These are phyloP conservation scores for Glycyrrhiza uralensis DNA, from an alignment of 306 rosid species.

Conservation along the genomic window DNA sequence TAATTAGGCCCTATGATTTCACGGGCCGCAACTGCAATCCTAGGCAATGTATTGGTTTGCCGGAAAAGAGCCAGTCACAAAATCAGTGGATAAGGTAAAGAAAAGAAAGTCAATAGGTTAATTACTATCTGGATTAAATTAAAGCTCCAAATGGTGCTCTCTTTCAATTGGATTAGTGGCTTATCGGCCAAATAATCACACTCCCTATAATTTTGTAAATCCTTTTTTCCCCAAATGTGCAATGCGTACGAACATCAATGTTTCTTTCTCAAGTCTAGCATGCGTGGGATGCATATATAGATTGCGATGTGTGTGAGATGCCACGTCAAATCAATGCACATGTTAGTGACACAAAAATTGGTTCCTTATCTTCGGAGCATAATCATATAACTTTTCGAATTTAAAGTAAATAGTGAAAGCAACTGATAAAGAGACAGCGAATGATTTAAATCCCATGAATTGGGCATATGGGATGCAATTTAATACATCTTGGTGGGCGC, in stretches of 20 bases:
- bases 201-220: neutral
- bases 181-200: neutral
- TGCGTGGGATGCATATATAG: neutral
- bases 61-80: neutral
- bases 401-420: neutral
- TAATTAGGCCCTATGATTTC: neutral
- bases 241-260: neutral
- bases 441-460: neutral
- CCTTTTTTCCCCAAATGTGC: neutral
- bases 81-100: neutral
- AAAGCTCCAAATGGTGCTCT: neutral
- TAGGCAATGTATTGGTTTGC: neutral
- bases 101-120: neutral
- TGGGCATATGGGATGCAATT: neutral
- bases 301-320: conserved; percentile 12
- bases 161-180: conserved; percentile 12
- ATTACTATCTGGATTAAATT: neutral
- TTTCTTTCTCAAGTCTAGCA: neutral
- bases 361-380: conserved; percentile 24
- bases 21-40: neutral
- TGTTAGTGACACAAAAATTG: neutral
- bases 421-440: neutral
- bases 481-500: neutral
- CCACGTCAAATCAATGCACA: neutral
- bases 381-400: neutral